Conservation (phyloP, 805 yeast species). For the Millerago galiae region DNA sequence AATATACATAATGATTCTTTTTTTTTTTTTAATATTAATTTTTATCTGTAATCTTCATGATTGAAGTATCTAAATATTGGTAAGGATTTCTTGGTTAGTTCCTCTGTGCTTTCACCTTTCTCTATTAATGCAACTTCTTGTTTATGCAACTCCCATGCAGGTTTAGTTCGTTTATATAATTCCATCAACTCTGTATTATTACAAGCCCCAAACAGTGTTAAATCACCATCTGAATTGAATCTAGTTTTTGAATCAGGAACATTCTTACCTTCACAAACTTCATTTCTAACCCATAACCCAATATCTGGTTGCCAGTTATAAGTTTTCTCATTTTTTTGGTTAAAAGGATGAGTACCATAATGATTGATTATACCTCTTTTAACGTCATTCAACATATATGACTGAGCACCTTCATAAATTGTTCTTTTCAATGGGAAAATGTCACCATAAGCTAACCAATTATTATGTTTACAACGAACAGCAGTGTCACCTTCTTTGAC, state of each 20-base stretch:
- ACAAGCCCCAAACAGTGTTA: conserved; percentile 36
- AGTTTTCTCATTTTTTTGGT: conserved; percentile 10
- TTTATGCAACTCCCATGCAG: conserved; percentile 24
- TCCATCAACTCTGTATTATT: conserved; percentile 29
- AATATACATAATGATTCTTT: no score
- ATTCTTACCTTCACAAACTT: conserved; percentile 26
- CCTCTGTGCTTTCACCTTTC: conserved; percentile 18
- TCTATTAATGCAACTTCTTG: conserved; percentile 21
- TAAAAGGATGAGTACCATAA: conserved; percentile 24
- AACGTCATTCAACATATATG: conserved; percentile 35
- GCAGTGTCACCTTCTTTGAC: conserved; percentile 6
- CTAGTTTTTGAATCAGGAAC: conserved; percentile 21
- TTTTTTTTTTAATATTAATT: no score
- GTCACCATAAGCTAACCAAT: conserved; percentile 25
- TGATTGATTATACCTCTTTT: conserved; percentile 28
- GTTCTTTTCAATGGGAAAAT: conserved; percentile 37
- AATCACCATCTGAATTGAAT: conserved; percentile 12
- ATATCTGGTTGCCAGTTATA: conserved; percentile 37
- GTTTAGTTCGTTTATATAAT: conserved; percentile 29
- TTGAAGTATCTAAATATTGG: conserved; percentile 30
- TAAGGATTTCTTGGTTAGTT: conserved; percentile 23
- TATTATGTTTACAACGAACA: conserved; percentile 21
- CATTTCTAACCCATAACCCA: conserved; percentile 41
- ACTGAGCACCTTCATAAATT: conserved; percentile 39
- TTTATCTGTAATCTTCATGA: conserved; percentile 7